phyloP scores from a whole-genome alignment of 805 yeast species.

The Candida methanosorbosa region DNA sequence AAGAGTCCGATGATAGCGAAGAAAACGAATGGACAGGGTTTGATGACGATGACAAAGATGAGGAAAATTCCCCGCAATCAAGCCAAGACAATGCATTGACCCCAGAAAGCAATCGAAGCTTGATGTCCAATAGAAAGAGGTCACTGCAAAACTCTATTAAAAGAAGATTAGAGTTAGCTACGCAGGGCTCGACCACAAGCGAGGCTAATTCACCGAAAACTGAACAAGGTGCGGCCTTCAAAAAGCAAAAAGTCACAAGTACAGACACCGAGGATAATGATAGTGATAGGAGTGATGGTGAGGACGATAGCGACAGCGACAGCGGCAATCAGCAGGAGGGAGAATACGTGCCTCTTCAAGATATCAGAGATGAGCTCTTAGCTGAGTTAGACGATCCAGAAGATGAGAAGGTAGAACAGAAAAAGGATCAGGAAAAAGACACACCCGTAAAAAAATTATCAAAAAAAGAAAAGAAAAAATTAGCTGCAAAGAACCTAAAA shows the following conservation, averaged over 20 bases:
- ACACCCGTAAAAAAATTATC: constrained; percentile 5
- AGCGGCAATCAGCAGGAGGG: background rate
- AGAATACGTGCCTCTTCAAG: constrained; percentile 14
- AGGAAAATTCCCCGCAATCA: constrained; percentile 1
- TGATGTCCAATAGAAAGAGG: background rate
- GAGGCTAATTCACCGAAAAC: background rate
- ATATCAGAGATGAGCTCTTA: constrained; percentile 17
- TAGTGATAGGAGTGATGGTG: constrained; percentile 5
- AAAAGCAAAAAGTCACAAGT: background rate
- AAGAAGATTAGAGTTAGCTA: constrained; percentile 4
- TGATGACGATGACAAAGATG: constrained; percentile 1
- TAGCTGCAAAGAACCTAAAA: constrained; percentile 25
- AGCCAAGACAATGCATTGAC: background rate
- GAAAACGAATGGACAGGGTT: constrained; percentile 10
- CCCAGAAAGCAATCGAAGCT: no score
- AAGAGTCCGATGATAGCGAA: constrained; percentile 3
- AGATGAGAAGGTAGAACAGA: constrained; percentile 7
- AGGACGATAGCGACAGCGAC: constrained; percentile 5
- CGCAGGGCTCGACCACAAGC: no score
- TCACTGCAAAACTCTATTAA: constrained; percentile 1
- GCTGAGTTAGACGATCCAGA: constrained; percentile 18
- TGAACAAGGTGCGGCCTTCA: background rate
- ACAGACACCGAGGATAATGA: background rate
- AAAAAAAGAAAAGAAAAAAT: constrained; percentile 20
- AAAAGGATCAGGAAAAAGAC: no score